phyloP scores from a whole-genome alignment of 805 yeast genomes.

The Saccharomycopsis babjevae region DNA sequence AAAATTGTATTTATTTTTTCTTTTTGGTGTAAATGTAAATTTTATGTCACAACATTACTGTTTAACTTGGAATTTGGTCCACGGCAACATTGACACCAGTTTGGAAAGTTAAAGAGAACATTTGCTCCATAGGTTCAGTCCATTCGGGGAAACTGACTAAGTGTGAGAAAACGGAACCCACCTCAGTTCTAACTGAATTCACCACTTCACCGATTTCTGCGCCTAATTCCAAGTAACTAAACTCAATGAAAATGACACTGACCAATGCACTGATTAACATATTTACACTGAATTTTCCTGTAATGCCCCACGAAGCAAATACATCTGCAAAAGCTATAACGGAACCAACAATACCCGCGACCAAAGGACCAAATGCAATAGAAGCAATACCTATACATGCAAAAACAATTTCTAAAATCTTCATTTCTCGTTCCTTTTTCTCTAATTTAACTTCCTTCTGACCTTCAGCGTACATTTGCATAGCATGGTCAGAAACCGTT shows the following conservation, averaged over 20 bases:
- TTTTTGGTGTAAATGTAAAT: not conserved
- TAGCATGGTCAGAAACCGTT: not conserved
- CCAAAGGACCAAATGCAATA: constrained; percentile 5
- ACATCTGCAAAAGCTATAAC: constrained; percentile 1
- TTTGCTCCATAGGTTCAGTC: not conserved
- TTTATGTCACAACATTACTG: not conserved
- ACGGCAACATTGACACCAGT: not conserved
- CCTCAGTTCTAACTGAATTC: not conserved
- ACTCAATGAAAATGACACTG: constrained; percentile 1
- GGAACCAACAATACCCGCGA: constrained; percentile 1
- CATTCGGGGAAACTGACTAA: not conserved
- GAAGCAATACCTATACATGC: constrained; percentile 11
- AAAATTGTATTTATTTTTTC: not conserved
- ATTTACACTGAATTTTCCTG: constrained; percentile 1
- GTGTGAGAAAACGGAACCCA: not conserved
- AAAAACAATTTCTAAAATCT: constrained; percentile 10
- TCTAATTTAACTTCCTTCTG: not conserved
- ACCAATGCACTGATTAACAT: constrained; percentile 1
- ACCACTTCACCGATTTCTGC: not conserved
- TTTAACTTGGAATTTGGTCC: not conserved
- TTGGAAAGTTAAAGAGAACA: not conserved
- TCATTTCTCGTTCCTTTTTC: constrained; percentile 5
- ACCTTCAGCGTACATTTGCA: constrained; percentile 11
- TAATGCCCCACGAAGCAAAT: not conserved
- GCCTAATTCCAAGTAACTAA: not conserved